phyloP scores from a whole-genome alignment of 106 monocot species.

The Allium fistulosum region DNA sequence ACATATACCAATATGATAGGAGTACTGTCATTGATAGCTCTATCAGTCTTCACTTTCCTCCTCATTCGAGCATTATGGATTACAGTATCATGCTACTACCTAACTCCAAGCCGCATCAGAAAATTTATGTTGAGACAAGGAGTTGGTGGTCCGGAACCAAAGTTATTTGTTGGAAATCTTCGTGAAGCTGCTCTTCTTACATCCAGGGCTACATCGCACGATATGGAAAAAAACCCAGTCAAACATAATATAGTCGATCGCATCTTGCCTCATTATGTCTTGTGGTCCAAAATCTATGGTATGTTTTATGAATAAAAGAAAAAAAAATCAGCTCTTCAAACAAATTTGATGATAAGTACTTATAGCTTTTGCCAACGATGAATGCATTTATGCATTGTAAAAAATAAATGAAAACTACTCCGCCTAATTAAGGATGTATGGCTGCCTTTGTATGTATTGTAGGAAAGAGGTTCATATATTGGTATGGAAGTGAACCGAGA shows the following conservation, averaged over 20 bases:
- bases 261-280: slow-evolving; percentile 76
- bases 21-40: too few relatives aligned
- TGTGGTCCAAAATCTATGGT: slow-evolving; percentile 83
- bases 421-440: too few relatives aligned
- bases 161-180: slow-evolving; percentile 70
- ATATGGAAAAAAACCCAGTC: slow-evolving; percentile 30
- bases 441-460: too few relatives aligned
- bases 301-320: neutral
- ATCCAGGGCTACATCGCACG: slow-evolving; percentile 29
- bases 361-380: neutral
- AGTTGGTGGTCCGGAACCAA: slow-evolving; percentile 44
- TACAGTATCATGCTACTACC: slow-evolving; percentile 52
- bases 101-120: slow-evolving; percentile 46
- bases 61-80: slow-evolving; percentile 38
- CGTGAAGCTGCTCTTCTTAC: slow-evolving; percentile 48
- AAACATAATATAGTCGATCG: slow-evolving; percentile 77
- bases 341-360: neutral
- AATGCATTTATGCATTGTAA: too few relatives aligned
- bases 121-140: slow-evolving; percentile 60
- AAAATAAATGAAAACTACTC: too few relatives aligned
- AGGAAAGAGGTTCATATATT: slow-evolving; percentile 84
- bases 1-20: too few relatives aligned
- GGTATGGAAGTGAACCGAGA: slow-evolving; percentile 92
- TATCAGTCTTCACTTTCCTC: slow-evolving; percentile 14
- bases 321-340: neutral